Percentiles rank a stretch among this genome's conserved stretches.
Conservation (phyloP, 345 rosid genomes). For the Eucalyptus pauciflora region DNA sequence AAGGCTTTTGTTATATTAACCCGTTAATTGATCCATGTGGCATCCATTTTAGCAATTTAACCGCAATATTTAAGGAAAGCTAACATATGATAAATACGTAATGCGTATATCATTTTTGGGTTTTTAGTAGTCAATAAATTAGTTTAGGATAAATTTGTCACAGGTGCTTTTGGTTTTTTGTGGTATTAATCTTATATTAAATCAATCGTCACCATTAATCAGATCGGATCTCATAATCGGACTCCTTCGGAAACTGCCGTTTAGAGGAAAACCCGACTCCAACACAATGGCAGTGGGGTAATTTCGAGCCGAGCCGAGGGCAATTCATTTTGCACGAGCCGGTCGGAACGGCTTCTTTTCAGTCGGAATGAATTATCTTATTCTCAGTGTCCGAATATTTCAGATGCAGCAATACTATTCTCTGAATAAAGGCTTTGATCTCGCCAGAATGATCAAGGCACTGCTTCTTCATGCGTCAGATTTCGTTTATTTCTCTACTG, state of each 20-base stretch:
- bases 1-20: no score
- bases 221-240: background rate
- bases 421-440: background rate
- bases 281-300: background rate
- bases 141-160: accelerated
- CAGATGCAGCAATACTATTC: background rate
- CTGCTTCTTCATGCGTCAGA: background rate
- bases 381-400: background rate
- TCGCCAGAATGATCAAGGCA: background rate
- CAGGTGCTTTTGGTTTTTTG: accelerated
- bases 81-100: accelerated
- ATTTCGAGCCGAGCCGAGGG: background rate
- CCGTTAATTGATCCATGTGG: accelerated
- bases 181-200: accelerated
- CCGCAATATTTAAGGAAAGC: accelerated
- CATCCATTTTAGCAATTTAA: background rate
- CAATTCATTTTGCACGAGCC: background rate
- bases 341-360: background rate
- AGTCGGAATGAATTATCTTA: background rate
- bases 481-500: background rate
- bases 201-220: no score
- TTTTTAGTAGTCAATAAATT: accelerated
- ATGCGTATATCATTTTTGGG: accelerated
- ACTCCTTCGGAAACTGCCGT: accelerated
- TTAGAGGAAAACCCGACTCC: accelerated